Evolutionary conservation across 2,329 filamentous ascomycete genomes (phyloP).

Genomic region (Amphichorda felina): DNA sequence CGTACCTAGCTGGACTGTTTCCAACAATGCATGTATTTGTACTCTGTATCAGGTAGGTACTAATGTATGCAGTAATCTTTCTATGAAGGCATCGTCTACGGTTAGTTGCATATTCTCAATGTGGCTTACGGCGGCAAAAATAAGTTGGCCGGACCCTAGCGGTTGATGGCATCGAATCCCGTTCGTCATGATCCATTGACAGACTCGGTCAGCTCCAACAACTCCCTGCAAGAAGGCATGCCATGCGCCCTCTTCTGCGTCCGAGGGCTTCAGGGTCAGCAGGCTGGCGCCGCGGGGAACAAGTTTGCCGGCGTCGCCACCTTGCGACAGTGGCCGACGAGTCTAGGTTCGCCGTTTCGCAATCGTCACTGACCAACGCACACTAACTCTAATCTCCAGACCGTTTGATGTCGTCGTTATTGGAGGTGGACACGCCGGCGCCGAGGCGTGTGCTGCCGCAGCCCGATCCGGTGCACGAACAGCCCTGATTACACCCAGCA

Average conservation of each 20-base stretch:
- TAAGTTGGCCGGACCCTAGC: not conserved
- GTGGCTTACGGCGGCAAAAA: not conserved
- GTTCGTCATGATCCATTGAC: not conserved
- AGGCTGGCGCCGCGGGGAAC: not conserved
- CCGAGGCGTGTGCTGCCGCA: conserved; percentile 85
- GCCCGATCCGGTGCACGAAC: conserved; percentile 82
- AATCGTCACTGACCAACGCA: not conserved
- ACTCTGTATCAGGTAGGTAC: no score
- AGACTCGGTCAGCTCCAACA: no score
- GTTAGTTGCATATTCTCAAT: not conserved
- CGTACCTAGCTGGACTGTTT: no score
- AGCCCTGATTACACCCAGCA: conserved; percentile 76
- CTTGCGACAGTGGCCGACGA: conserved; percentile 5
- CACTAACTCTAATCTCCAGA: conserved; percentile 23
- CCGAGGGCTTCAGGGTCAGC: not conserved
- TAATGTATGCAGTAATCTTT: no score
- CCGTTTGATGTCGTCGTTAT: conserved; percentile 90
- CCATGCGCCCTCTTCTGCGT: conserved; percentile 1
- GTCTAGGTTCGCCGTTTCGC: conserved; percentile 3
- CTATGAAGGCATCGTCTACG: no score
- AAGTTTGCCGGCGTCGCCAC: not conserved
- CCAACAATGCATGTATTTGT: no score
- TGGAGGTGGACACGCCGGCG: conserved; percentile 89
- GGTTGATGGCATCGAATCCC: not conserved
- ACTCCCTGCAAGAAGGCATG: not conserved